phyloP scores from a whole-genome alignment of 2,329 filamentous ascomycete genomes.

The Rasamsonia emersonii region DNA sequence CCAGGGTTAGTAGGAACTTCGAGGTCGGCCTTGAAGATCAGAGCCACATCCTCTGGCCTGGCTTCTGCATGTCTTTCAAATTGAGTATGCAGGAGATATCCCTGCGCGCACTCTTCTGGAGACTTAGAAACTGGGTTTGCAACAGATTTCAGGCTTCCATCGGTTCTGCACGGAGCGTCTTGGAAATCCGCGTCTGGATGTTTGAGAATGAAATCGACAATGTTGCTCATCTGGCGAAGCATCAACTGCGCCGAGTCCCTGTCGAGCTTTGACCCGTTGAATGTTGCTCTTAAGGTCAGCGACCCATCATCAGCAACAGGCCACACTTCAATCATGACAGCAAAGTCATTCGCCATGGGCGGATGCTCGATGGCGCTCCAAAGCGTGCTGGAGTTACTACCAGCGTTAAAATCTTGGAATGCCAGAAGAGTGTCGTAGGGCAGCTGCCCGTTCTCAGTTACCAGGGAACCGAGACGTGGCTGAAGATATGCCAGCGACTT shows the following conservation, averaged over 20 bases:
- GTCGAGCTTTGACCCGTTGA: constrained; percentile 18
- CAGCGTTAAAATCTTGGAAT: constrained; percentile 23
- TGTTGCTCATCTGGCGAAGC: constrained; percentile 19
- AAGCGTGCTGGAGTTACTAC: constrained; percentile 8
- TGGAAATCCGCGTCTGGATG: constrained; percentile 14
- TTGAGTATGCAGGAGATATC: constrained; percentile 16
- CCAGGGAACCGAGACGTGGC: constrained; percentile 15
- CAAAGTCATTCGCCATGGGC: constrained; percentile 23
- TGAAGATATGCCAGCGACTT: constrained; percentile 16
- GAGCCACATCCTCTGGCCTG: constrained; percentile 17
- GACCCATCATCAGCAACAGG: constrained; percentile 13
- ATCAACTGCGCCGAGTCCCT: constrained; percentile 15
- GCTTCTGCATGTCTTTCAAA: constrained; percentile 20
- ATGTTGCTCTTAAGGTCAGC: constrained; percentile 22
- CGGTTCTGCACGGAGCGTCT: constrained; percentile 10
- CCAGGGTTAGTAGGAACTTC: constrained; percentile 11
- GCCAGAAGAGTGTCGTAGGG: constrained; percentile 30
- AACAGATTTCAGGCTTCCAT: constrained; percentile 12
- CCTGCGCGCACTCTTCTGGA: constrained; percentile 8
- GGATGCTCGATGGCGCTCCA: constrained; percentile 16
- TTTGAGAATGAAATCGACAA: constrained; percentile 17
- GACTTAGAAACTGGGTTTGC: constrained; percentile 12
- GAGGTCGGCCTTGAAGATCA: constrained; percentile 22
- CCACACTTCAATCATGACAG: constrained; percentile 25
- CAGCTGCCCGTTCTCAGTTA: constrained; percentile 16